Evolutionary conservation across 306 rosid species (phyloP).

Genomic region (Senna tora): DNA sequence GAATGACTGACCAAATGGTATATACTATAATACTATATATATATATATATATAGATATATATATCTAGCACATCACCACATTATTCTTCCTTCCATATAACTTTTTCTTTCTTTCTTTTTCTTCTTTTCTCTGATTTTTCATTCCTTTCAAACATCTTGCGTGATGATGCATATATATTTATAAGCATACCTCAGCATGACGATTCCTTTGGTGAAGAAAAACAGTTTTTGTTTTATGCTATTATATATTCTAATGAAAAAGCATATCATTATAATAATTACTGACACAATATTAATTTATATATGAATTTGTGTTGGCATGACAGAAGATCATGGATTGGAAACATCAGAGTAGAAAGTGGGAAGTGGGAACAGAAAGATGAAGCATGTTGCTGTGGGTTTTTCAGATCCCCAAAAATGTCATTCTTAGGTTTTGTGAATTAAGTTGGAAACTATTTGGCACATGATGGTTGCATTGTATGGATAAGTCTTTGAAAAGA

Average conservation of each 20-base stretch:
- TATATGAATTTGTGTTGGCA: constrained; percentile 6
- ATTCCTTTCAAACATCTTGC: not conserved
- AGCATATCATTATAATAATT: constrained; percentile 9
- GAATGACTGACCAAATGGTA: constrained; percentile 37
- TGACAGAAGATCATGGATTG: constrained; percentile 26
- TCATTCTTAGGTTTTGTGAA: constrained; percentile 38
- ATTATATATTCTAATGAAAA: not conserved
- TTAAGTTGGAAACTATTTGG: constrained; percentile 31
- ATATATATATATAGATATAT: too few species aligned
- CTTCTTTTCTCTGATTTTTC: not conserved
- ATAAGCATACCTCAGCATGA: constrained; percentile 53
- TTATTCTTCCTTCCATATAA: constrained; percentile 14
- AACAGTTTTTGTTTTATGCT: constrained; percentile 23
- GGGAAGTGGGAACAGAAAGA: constrained; percentile 49
- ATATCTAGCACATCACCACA: constrained; percentile 16
- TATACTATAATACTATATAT: too few species aligned
- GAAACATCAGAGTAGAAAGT: constrained; percentile 37
- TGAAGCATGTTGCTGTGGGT: constrained; percentile 30
- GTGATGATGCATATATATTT: not conserved
- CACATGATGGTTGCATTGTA: constrained; percentile 24
- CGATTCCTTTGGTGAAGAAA: constrained; percentile 19
- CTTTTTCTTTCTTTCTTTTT: not conserved
- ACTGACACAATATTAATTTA: not conserved
- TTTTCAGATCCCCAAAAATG: constrained; percentile 47
- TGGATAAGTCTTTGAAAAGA: constrained; percentile 41